phyloP scores from a whole-genome alignment of 2,329 filamentous ascomycete species.

The Alternaria novae-zelandiae region DNA sequence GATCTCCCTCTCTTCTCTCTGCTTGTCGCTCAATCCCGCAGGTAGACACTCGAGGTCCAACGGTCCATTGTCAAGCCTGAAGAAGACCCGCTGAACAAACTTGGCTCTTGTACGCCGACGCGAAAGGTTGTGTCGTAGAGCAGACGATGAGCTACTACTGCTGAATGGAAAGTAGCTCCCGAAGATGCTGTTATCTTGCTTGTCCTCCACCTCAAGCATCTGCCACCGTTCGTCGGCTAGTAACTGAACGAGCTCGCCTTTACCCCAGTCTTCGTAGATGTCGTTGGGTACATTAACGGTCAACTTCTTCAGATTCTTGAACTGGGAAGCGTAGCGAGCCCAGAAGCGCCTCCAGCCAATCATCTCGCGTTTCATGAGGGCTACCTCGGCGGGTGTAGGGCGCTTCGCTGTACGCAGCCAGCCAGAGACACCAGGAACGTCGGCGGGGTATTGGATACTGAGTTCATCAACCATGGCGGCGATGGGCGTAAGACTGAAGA shows the following conservation, averaged over 20 bases:
- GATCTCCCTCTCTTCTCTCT: slow-evolving; percentile 35
- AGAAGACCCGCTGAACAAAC: slow-evolving; percentile 45
- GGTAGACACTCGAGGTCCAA: slow-evolving; percentile 14
- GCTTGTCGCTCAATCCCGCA: slow-evolving; percentile 13
- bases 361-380: slow-evolving; percentile 41
- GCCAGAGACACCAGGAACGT: slow-evolving; percentile 41
- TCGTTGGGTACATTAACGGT: slow-evolving; percentile 37
- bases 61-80: slow-evolving; percentile 31
- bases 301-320: slow-evolving; percentile 47
- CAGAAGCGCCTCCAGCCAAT: slow-evolving; percentile 47
- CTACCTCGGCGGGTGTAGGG: slow-evolving; percentile 30
- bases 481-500: slow-evolving; percentile 40
- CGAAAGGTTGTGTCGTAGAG: slow-evolving; percentile 23
- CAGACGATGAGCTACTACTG: background rate
- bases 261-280: slow-evolving; percentile 45
- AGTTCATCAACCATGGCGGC: slow-evolving; percentile 46
- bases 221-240: slow-evolving; percentile 39
- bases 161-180: slow-evolving; percentile 27
- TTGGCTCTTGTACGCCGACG: slow-evolving; percentile 28
- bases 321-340: slow-evolving; percentile 42
- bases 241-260: slow-evolving; percentile 24
- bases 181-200: slow-evolving; percentile 22
- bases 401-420: slow-evolving; percentile 31
- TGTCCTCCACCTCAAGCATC: slow-evolving; percentile 39
- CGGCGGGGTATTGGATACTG: slow-evolving; percentile 42